Percentiles rank a stretch among this genome's conserved stretches.
Evolutionary conservation across 1,284 basidiomycete species (phyloP).

Genomic region (Tilletia caries): DNA sequence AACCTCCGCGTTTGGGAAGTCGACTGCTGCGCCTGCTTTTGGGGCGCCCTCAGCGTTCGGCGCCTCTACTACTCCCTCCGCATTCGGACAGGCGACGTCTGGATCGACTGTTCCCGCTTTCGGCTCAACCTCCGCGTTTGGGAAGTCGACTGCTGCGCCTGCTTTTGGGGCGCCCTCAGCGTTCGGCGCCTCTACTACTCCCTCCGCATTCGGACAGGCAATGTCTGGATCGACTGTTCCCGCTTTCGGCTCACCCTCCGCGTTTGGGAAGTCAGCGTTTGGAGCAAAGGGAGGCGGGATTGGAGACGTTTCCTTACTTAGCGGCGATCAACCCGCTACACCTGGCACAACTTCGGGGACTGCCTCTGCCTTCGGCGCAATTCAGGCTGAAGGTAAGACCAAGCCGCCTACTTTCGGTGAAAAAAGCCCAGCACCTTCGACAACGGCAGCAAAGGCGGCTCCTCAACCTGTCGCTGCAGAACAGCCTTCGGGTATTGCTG

Average conservation of each 20-base stretch:
- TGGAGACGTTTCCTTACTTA: too few species aligned
- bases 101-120: slow-evolving; percentile 40
- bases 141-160: slow-evolving; percentile 33
- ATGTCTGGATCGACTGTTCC: not conserved
- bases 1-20: too few species aligned
- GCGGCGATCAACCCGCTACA: too few species aligned
- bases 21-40: not conserved
- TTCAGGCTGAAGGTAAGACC: not conserved
- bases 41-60: not conserved
- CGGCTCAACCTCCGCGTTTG: slow-evolving; percentile 47
- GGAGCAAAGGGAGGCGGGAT: too few species aligned
- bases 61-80: slow-evolving; percentile 28
- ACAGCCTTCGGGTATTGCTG: too few species aligned
- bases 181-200: not conserved
- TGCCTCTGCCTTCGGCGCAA: too few species aligned
- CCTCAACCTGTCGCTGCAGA: too few species aligned
- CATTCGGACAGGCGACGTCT: slow-evolving; percentile 50
- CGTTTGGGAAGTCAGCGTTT: too few species aligned
- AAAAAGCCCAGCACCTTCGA: not conserved
- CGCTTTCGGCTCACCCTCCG: too few species aligned
- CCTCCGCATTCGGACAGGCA: not conserved
- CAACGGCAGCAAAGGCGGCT: too few species aligned
- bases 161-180: not conserved
- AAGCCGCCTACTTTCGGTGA: not conserved
- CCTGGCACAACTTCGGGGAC: too few species aligned